Conservation (phyloP, 805 yeast species). For the Brettanomyces bruxellensis region DNA sequence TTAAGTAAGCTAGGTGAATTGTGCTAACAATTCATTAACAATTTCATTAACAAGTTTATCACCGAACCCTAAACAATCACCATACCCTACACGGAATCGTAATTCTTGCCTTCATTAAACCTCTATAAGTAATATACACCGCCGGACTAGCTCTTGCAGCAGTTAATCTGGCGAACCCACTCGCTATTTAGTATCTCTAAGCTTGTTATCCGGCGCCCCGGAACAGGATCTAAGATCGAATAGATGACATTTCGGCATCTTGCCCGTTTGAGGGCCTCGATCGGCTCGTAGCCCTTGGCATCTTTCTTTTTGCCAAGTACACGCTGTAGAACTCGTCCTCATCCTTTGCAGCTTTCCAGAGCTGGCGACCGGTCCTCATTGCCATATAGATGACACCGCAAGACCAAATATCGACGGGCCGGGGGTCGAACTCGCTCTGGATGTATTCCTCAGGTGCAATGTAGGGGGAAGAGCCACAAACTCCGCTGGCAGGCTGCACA, state of each 20-base stretch:
- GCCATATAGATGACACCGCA: constrained; percentile 92
- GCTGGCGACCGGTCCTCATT: constrained; percentile 87
- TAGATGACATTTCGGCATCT: constrained; percentile 90
- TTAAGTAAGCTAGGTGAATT: no score
- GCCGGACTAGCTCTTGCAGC: constrained; percentile 37
- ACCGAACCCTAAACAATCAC: no score
- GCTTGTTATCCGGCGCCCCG: constrained; percentile 79
- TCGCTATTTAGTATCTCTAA: constrained; percentile 84
- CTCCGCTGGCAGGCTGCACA: constrained; percentile 62
- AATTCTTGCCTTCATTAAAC: background rate
- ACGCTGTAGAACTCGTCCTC: constrained; percentile 75
- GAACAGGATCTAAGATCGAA: constrained; percentile 87
- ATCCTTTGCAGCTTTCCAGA: constrained; percentile 78
- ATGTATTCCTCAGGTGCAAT: constrained; percentile 85
- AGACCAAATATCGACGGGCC: constrained; percentile 84
- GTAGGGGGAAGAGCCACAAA: constrained; percentile 83
- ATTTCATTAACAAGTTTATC: no score
- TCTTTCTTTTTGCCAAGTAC: constrained; percentile 67
- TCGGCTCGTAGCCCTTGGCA: constrained; percentile 84
- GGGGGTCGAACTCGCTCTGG: constrained; percentile 61
- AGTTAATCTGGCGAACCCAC: constrained; percentile 87
- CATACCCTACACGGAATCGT: background rate
- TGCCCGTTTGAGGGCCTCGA: constrained; percentile 75
- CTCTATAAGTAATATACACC: background rate
- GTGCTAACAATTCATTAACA: no score